Base-by-base conservation (phyloP, 2,329 filamentous ascomycete species). In the Pseudocercospora crystallina region DNA sequence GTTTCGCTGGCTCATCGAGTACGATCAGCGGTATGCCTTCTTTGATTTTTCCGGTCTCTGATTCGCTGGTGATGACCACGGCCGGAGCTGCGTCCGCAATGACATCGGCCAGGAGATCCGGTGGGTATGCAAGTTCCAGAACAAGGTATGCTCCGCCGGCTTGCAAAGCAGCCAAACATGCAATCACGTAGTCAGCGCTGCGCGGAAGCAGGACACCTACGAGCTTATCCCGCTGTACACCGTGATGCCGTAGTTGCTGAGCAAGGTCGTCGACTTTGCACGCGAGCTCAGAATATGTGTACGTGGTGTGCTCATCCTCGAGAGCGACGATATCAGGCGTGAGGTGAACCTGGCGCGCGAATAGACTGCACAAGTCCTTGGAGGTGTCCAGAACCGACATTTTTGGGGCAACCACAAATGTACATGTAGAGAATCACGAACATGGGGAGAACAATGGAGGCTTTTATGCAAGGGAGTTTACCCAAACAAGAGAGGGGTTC, bases 111-210 rank as follows among this genome's bases (percentile, higher is more conserved):
- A 92, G 74, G 42, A 91, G 75, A 49, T 83, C 84, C 0, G 85
- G 81, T 11, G 88, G 88, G 57, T 91, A 91, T 2, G 88, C 88
- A 42, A 90, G 76, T 70, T 92, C 88, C 2, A 92, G 80, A 2
- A 91, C 87, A 5, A 92, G 76, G 65, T 90, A 92, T 1, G 88
- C 88, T 47, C 88, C 88, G 44, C 87, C 88, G 2, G 88, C 87
- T 52, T 86, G 82, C 34, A 91, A 79, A n/a, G 86, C 83, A 20
- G 88, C 88, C 45, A 92, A 75, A 64, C 85, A 90, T 12, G 87
- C 84, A 68, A 91, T 84, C 54, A 92, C 85, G 70, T 91, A 90
- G 70, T 90, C 80, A 42, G 86, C 86, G 66, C 86, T 89, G 47
- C 87, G 83, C 49, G 83, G 84, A 65, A 91, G 79, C 45, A 91